These are phyloP conservation scores for Insectozyma bohioensis DNA, from an alignment of 1,139 yeast genomes.

Conservation along the genomic window DNA sequence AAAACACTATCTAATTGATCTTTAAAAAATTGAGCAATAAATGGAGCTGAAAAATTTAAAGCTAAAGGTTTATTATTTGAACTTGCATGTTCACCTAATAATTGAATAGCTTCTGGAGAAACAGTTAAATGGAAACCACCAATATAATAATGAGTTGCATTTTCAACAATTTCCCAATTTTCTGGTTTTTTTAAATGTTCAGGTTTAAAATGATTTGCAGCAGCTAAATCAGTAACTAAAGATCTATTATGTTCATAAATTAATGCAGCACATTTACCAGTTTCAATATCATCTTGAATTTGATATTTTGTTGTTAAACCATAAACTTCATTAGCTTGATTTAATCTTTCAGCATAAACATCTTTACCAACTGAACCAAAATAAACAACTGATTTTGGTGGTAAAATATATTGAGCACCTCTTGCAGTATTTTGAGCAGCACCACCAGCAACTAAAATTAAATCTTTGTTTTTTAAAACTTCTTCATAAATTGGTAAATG, in stretches of 20 bases:
- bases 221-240: slow-evolving; percentile 92
- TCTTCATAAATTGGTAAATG: slow-evolving; percentile 87
- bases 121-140: slow-evolving; percentile 99
- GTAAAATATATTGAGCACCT: slow-evolving; percentile 93
- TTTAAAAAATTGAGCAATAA: slow-evolving; percentile 93
- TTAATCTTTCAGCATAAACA: slow-evolving; percentile 76
- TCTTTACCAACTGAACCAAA: slow-evolving; percentile 97
- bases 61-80: slow-evolving; percentile 78
- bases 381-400: slow-evolving; percentile 80
- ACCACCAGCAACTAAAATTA: slow-evolving; percentile 91
- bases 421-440: slow-evolving; percentile 99
- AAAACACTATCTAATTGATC: slow-evolving; percentile 78
- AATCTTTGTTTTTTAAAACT: slow-evolving; percentile 58
- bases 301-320: slow-evolving; percentile 88
- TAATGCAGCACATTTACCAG: slow-evolving; percentile 98
- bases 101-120: slow-evolving; percentile 88
- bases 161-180: slow-evolving; percentile 85
- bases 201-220: slow-evolving; percentile 95
- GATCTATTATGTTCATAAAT: slow-evolving; percentile 89
- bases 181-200: slow-evolving; percentile 85
- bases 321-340: slow-evolving; percentile 79
- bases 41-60: slow-evolving; percentile 93
- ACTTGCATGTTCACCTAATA: slow-evolving; percentile 90
- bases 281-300: slow-evolving; percentile 70
- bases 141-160: slow-evolving; percentile 80